Conservation (phyloP, 2,329 filamentous ascomycete species). For the Paradendryphiella salina region DNA sequence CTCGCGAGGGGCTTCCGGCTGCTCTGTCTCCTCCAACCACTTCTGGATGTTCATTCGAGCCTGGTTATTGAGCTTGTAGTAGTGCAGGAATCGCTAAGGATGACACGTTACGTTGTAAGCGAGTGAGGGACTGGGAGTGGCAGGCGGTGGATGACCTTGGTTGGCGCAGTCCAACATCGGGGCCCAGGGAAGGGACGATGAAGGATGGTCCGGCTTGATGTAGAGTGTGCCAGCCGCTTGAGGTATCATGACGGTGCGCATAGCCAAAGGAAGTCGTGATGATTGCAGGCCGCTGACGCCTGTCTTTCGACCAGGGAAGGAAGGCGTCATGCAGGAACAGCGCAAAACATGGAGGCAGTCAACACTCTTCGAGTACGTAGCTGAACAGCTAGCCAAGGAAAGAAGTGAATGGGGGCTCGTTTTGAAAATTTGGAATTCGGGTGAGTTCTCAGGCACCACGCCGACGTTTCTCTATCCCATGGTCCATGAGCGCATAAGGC, state of each 20-base stretch:
- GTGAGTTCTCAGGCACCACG: no score
- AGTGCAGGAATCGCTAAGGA: conserved; percentile 11
- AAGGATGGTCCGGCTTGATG: not conserved
- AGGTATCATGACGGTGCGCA: not conserved
- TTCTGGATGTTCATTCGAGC: conserved; percentile 50
- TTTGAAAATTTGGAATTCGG: no score
- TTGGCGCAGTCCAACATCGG: conserved; percentile 24
- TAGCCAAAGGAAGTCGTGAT: not conserved
- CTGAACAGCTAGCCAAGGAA: no score
- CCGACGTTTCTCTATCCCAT: no score
- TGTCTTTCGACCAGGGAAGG: no score
- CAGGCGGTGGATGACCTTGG: conserved; percentile 23
- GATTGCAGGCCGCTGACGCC: no score
- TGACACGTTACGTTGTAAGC: conserved; percentile 34
- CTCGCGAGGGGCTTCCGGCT: conserved; percentile 37
- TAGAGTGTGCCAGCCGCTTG: not conserved
- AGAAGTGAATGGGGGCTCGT: no score
- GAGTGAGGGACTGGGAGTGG: conserved; percentile 13
- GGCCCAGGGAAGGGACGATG: conserved; percentile 1
- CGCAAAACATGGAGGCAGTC: no score
- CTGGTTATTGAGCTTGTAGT: conserved; percentile 11
- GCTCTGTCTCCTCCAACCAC: conserved; percentile 51
- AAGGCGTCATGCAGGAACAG: no score
- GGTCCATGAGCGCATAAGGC: no score
- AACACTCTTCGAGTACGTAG: no score